Percentiles rank a stretch among this genome's conserved stretches.
These are phyloP conservation scores for Grifola frondosa DNA, from an alignment of 1,284 basidiomycete species.

Conservation along the genomic window DNA sequence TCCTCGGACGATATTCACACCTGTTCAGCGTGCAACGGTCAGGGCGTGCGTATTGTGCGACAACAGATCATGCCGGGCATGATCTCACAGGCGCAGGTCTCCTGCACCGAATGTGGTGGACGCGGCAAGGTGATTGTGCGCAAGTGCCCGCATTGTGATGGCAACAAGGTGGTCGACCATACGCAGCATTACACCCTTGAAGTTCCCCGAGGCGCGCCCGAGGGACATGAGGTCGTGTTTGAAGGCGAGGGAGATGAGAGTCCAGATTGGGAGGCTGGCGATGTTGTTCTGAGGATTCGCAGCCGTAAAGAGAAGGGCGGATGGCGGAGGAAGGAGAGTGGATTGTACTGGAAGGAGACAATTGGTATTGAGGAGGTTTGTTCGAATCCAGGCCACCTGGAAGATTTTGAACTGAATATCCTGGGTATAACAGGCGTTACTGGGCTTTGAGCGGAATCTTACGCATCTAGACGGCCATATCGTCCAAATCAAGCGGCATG, in stretches of 20 bases:
- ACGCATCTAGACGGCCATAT: slow-evolving; percentile 87
- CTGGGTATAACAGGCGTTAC: slow-evolving; percentile 75
- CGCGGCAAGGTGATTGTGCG: slow-evolving; percentile 77
- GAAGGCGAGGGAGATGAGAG: slow-evolving; percentile 93
- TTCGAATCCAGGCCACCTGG: no score
- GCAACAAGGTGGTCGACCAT: slow-evolving; percentile 81
- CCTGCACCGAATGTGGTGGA: slow-evolving; percentile 81
- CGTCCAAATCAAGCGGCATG: slow-evolving; percentile 68
- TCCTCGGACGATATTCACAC: slow-evolving; percentile 83
- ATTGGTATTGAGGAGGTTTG: slow-evolving; percentile 86
- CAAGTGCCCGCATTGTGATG: slow-evolving; percentile 80
- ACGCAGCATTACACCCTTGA: slow-evolving; percentile 80
- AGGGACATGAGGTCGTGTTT: slow-evolving; percentile 88
- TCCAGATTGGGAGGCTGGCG: slow-evolving; percentile 91
- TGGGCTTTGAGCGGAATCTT: slow-evolving; percentile 83
- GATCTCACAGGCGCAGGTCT: slow-evolving; percentile 81
- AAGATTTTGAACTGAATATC: no score
- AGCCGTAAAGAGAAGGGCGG: slow-evolving; percentile 75
- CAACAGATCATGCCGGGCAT: slow-evolving; percentile 96
- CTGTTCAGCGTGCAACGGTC: slow-evolving; percentile 80
- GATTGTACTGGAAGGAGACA: slow-evolving; percentile 87
- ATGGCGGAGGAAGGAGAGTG: slow-evolving; percentile 85
- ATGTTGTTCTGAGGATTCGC: slow-evolving; percentile 81
- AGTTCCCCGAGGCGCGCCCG: slow-evolving; percentile 84
- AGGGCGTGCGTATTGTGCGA: slow-evolving; percentile 80